These are phyloP conservation scores for Fusarium sp. DNA, from an alignment of 2,329 filamentous ascomycete genomes.

Conservation along the genomic window DNA sequence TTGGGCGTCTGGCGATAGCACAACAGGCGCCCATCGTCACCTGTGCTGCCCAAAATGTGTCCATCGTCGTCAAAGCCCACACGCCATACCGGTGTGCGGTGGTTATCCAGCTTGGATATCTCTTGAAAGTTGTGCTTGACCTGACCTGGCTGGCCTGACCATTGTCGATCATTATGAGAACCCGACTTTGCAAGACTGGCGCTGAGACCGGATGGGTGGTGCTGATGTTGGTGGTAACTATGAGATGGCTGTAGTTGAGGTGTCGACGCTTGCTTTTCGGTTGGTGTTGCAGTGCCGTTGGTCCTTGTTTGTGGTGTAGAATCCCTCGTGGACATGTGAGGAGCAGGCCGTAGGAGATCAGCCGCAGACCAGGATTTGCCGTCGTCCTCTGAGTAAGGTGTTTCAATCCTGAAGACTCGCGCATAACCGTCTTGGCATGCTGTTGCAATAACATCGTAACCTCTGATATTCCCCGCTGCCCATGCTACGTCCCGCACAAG, in stretches of 20 bases:
- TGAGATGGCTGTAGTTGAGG: conserved; percentile 41
- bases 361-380: conserved; percentile 62
- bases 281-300: conserved; percentile 42
- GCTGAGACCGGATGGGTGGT: conserved; percentile 59
- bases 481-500: conserved; percentile 90
- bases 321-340: conserved; percentile 40
- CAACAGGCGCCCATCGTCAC: conserved; percentile 76
- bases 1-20: conserved; percentile 70
- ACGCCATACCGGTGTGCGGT: conserved; percentile 79
- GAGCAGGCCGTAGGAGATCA: conserved; percentile 55
- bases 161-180: conserved; percentile 59
- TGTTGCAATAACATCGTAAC: conserved; percentile 90
- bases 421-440: conserved; percentile 93
- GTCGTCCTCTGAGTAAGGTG: conserved; percentile 60
- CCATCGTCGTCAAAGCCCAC: conserved; percentile 77
- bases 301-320: conserved; percentile 47
- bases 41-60: conserved; percentile 79
- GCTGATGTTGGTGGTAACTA: conserved; percentile 49
- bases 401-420: conserved; percentile 85
- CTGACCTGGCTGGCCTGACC: conserved; percentile 71
- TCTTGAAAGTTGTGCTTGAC: conserved; percentile 72
- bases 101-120: conserved; percentile 73
- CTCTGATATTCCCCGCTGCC: conserved; percentile 90
- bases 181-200: conserved; percentile 65
- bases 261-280: conserved; percentile 35